Evolutionary conservation across 768 basidiomycete species (phyloP), one percentile per base, ranked within the genome.

Genomic region (Amanita pallidorosea): DNA sequence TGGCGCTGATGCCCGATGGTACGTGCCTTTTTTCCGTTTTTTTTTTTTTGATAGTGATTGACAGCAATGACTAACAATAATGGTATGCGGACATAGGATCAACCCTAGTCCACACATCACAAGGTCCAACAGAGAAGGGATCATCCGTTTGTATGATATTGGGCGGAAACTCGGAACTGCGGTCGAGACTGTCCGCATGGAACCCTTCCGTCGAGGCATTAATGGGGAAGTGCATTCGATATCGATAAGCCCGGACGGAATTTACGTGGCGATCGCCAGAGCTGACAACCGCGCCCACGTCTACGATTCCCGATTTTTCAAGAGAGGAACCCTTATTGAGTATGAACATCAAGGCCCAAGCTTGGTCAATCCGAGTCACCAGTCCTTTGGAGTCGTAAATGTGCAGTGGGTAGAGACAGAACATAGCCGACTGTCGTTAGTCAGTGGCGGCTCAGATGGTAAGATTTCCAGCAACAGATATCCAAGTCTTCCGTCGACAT

Each of bases 361-460:
- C 7, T 67, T 67, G 31, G 66, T 62, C 3, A 62, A 64, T 45
- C 65, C 65, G 5, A 53, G 59, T 22, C 47, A 54, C 5, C 60
- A 60, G 15, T 63, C 67, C 4, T 83, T 66, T 59, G 83, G 82
- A 0, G 63, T 83, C 23, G 69, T 75, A 2, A 69, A 74, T 34
- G 67, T 69, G 18, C 63, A 74, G 42, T 86, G 83, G 83, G 62
- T 79, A 12, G 66, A 76, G 46, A 67, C 64, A 7, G 62, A 65
- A 42, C 51, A 58, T 9, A 61, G 63, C 7, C 63, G 71, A 37
- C 54, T 60, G 9, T 75, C 78, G 4, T 68, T 85, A 17, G 60
- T 81, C 17, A 82, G 76, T 7, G 82, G 79, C 3, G 83, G 84
- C 0, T 68, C 74, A 33, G 84, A 87, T 58, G 83, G 84, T 83